phyloP scores from a whole-genome alignment of 1,284 basidiomycete genomes.

The Exsudoporus floridanus region DNA sequence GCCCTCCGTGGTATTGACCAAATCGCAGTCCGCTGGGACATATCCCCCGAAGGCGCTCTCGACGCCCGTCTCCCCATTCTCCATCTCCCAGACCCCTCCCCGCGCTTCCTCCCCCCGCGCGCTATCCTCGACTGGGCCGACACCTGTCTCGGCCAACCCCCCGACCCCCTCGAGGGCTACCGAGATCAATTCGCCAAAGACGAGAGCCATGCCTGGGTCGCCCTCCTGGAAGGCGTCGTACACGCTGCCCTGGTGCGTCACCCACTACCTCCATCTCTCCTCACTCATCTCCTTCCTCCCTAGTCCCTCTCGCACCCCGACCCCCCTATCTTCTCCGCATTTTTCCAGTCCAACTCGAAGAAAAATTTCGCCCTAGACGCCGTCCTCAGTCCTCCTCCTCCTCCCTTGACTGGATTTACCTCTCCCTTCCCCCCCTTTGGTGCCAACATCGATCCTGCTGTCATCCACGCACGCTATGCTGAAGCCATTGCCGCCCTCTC shows the following conservation, averaged over 20 bases:
- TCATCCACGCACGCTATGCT: constrained; percentile 58
- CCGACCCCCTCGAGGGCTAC: constrained; percentile 63
- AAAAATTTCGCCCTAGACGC: constrained; percentile 39
- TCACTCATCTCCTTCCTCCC: neutral
- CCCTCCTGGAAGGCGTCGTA: constrained; percentile 69
- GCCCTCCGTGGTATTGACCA: constrained; percentile 59
- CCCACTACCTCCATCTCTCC: neutral
- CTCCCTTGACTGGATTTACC: constrained; percentile 65
- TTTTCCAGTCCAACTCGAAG: constrained; percentile 37
- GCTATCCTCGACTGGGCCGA: constrained; percentile 74
- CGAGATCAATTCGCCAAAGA: constrained; percentile 54
- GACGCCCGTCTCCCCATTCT: constrained; percentile 67
- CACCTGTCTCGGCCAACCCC: constrained; percentile 41
- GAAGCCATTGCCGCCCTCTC: constrained; percentile 72
- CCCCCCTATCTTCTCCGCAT: constrained; percentile 41
- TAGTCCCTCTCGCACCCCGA: constrained; percentile 51
- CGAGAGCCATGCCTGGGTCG: constrained; percentile 77
- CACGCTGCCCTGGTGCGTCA: constrained; percentile 68
- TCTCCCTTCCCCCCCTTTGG: constrained; percentile 63
- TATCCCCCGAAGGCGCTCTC: constrained; percentile 63
- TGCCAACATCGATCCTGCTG: constrained; percentile 47
- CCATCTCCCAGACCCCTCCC: constrained; percentile 47
- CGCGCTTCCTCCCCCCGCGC: constrained; percentile 59
- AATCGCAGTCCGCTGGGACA: constrained; percentile 62
- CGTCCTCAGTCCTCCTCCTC: constrained; percentile 59